Evolutionary conservation across 805 yeast species (phyloP).

Genomic region (Starmerella apicola): DNA sequence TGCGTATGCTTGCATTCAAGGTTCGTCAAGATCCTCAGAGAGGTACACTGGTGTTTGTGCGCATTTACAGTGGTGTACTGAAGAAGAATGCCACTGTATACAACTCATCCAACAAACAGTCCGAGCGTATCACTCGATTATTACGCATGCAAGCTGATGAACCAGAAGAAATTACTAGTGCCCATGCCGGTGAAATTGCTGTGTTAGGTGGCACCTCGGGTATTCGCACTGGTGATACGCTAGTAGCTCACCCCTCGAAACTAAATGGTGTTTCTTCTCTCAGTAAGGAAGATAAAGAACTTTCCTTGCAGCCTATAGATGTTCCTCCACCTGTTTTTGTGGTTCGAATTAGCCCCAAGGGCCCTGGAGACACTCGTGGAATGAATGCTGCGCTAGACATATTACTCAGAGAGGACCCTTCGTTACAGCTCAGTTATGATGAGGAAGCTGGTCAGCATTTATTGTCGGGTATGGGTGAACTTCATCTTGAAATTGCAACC

Average conservation of each 20-base stretch:
- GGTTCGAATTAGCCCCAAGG: constrained; percentile 66
- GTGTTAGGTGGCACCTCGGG: constrained; percentile 66
- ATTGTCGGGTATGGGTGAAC: constrained; percentile 92
- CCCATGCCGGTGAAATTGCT: constrained; percentile 78
- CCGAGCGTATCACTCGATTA: constrained; percentile 53
- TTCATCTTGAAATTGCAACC: constrained; percentile 78
- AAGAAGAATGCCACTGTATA: constrained; percentile 47
- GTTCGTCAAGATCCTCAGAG: constrained; percentile 69
- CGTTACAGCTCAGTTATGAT: constrained; percentile 53
- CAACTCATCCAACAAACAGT: constrained; percentile 59
- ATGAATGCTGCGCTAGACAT: constrained; percentile 58
- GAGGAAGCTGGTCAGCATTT: constrained; percentile 84
- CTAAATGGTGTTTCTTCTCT: constrained; percentile 40
- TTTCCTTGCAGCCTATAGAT: constrained; percentile 58
- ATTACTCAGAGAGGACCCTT: constrained; percentile 81
- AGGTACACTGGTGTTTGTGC: constrained; percentile 71
- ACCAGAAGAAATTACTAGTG: constrained; percentile 54
- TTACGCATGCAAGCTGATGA: constrained; percentile 79
- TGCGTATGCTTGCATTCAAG: constrained; percentile 81
- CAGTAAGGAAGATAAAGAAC: constrained; percentile 32
- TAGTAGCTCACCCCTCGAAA: constrained; percentile 48
- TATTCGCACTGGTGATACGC: constrained; percentile 81
- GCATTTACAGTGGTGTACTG: constrained; percentile 77
- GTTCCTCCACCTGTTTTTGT: constrained; percentile 92
- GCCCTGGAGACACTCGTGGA: constrained; percentile 66